phyloP scores from a whole-genome alignment of 2,329 filamentous ascomycete genomes.

The Davidsoniella eucalypti region DNA sequence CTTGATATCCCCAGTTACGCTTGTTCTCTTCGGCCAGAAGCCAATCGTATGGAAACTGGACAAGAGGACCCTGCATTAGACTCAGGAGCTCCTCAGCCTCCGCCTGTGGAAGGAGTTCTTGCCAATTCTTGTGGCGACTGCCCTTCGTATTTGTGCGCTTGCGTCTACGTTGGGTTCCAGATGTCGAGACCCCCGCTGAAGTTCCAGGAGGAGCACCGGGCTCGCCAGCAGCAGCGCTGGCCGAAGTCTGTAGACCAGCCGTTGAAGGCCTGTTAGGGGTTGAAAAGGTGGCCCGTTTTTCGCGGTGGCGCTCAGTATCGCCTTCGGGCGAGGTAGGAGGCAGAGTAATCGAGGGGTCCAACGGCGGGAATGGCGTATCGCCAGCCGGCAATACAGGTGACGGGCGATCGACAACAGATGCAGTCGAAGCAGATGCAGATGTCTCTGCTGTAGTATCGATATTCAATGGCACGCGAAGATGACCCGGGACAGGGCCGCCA shows the following conservation, averaged over 20 bases:
- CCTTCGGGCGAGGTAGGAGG: conserved; percentile 8
- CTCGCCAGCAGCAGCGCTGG: neutral
- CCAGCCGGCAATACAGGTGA: conserved; percentile 28
- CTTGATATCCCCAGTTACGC: conserved; percentile 91
- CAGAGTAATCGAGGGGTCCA: conserved; percentile 23
- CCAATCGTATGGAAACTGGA: conserved; percentile 94
- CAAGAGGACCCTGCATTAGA: conserved; percentile 73
- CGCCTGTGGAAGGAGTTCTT: conserved; percentile 58
- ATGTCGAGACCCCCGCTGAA: conserved; percentile 20
- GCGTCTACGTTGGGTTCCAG: conserved; percentile 35
- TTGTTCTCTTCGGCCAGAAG: conserved; percentile 78
- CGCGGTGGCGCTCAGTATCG: conserved; percentile 16
- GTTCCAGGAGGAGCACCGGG: neutral
- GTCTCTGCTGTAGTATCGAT: conserved; percentile 17
- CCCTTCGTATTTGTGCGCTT: conserved; percentile 55
- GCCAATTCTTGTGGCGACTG: conserved; percentile 48
- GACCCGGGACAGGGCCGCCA: neutral
- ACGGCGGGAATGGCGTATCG: conserved; percentile 29
- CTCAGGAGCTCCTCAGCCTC: conserved; percentile 71
- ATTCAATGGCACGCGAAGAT: conserved; percentile 14
- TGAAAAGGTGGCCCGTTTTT: conserved; percentile 41
- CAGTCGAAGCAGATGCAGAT: neutral
- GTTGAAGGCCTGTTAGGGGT: conserved; percentile 31
- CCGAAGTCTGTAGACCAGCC: conserved; percentile 6
- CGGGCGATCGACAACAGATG: conserved; percentile 19